Evolutionary conservation across 192 early-diverging fungal genomes (phyloP).

Genomic region (Coemansia sp.): DNA sequence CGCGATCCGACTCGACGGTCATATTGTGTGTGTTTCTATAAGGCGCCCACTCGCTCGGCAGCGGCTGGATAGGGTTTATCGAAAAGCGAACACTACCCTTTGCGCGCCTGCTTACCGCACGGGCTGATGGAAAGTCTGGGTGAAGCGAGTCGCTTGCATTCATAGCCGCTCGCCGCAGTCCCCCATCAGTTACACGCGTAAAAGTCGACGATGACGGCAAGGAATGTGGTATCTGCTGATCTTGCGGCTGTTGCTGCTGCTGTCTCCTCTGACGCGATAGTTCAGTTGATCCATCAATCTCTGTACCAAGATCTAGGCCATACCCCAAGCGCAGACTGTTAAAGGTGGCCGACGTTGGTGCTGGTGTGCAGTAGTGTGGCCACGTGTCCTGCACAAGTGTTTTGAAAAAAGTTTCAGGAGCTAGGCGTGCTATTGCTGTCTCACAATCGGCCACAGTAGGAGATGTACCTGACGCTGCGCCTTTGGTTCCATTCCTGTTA

Average conservation of each 20-base stretch:
- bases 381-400: conserved; percentile 48
- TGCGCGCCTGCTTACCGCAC: background rate
- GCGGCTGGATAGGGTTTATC: background rate
- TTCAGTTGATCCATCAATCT: background rate
- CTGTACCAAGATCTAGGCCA: conserved; percentile 15
- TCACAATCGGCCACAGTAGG: conserved; percentile 3
- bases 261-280: conserved; percentile 1
- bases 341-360: conserved; percentile 30
- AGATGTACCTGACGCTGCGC: background rate
- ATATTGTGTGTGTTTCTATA: conserved; percentile 19
- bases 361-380: conserved; percentile 51
- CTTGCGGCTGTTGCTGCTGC: background rate
- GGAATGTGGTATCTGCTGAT: too few relatives aligned
- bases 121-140: background rate
- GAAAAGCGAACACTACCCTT: background rate
- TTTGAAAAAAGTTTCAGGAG: conserved; percentile 46
- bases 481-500: background rate
- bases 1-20: conserved; percentile 23
- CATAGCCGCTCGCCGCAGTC: background rate
- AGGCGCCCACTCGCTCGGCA: conserved; percentile 38
- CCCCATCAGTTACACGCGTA: background rate
- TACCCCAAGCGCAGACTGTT: conserved; percentile 32
- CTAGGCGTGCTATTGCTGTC: conserved; percentile 7
- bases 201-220: too few relatives aligned
- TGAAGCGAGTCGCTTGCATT: background rate